Base-by-base conservation (phyloP, 345 rosid species). In the Pseudoturritis turrita region DNA sequence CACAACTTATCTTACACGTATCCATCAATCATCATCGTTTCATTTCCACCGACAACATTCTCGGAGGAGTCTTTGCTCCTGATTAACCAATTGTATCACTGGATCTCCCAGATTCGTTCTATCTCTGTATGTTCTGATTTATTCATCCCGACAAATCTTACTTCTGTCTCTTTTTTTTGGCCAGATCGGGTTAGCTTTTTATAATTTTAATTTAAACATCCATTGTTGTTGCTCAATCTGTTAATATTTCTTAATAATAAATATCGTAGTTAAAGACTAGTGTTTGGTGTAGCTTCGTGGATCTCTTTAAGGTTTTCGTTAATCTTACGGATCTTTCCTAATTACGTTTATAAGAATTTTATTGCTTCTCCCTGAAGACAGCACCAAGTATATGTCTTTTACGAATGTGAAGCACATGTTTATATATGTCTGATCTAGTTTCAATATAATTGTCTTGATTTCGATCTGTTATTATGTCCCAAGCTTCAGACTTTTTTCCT, bases 41-140 rank as follows among this genome's bases (percentile, higher is more conserved):
- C n/a, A 6, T 39, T 12, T 7, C 61, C 70, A 76, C 60, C 71
- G 60, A 76, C 50, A 62, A 23, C 52, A 51, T 43, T 53, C 74
- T 68, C 13, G 13, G 6, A 67, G 4, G 9, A 68, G 6, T n/a
- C 14, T 39, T 17, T 9, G 18, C 57, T 64, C 45, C 77, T 65
- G 21, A 51, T 44, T 31, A 50, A 45, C 70, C 78, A 67, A 43
- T 59, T 37, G n/a, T 10, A 15, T 1, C 57, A 40, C 11, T n/a
- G 31, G 62, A 75, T 75, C 79, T 53, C 52, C 65, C 71, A 55
- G 79, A 69, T 76, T 76, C 63, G 19, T 68, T 61, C 44, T 50
- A 50, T 52, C 41, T 37, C 53, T 70, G 79, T 76, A 76, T 37
- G 75, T 62, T 76, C 60, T 28, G n/a, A 9, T 46, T 46, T 26